phyloP scores from a whole-genome alignment of 2,329 filamentous ascomycete species.

The Trichoderma koningiopsis region DNA sequence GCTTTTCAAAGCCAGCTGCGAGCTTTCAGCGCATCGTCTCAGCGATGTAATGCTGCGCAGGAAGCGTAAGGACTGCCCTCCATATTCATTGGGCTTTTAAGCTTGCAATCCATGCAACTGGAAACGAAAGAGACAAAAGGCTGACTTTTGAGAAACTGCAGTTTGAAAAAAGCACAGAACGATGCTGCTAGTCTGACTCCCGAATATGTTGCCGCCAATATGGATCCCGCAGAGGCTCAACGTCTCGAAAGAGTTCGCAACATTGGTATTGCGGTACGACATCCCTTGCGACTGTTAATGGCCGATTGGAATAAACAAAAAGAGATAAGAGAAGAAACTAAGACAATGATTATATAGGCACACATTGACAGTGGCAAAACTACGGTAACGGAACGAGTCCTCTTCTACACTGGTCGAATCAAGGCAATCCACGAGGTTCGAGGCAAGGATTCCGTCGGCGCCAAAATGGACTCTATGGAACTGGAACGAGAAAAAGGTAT shows the following conservation, averaged over 20 bases:
- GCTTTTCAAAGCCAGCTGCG: conserved; percentile 34
- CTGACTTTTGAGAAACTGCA: conserved; percentile 27
- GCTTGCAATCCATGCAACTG: not conserved
- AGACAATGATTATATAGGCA: conserved; percentile 55
- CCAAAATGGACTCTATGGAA: conserved; percentile 99
- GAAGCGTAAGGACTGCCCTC: conserved; percentile 42
- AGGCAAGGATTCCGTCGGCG: conserved; percentile 90
- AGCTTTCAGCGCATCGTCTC: conserved; percentile 40
- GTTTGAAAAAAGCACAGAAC: conserved; percentile 57
- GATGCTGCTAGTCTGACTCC: conserved; percentile 55
- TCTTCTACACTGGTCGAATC: conserved; percentile 97
- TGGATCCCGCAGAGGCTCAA: conserved; percentile 75
- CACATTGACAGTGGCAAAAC: conserved; percentile 99
- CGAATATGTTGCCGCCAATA: conserved; percentile 71
- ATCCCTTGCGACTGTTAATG: not conserved
- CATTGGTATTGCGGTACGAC: conserved; percentile 88
- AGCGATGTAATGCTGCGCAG: conserved; percentile 41
- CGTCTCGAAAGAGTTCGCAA: conserved; percentile 84
- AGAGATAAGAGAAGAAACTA: not conserved
- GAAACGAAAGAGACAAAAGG: not conserved
- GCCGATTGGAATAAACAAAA: not conserved
- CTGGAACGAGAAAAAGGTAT: conserved; percentile 98
- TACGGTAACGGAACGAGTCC: conserved; percentile 90
- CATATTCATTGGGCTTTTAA: not conserved
- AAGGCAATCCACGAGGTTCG: conserved; percentile 96